Evolutionary conservation across 75 land plant genomes (phyloP).

Genomic region (Ceratopteris richardii): DNA sequence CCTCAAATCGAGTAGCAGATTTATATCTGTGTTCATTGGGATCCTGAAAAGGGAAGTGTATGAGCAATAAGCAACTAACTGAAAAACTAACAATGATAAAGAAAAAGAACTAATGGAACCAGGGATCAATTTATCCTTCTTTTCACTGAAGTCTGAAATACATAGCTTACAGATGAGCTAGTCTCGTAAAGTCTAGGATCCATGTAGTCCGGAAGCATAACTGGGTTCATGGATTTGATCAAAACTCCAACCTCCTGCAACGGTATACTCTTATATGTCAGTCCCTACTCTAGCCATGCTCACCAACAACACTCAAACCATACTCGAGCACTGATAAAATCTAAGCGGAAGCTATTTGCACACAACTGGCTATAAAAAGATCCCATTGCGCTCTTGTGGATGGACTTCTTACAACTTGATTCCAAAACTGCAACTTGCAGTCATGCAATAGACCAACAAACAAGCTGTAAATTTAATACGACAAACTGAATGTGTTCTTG

Average conservation of each 20-base stretch:
- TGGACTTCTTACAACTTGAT: too few relatives aligned
- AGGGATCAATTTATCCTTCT: background rate
- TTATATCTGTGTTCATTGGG: background rate
- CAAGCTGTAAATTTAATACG: too few relatives aligned
- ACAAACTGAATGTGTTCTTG: too few relatives aligned
- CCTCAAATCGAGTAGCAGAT: background rate
- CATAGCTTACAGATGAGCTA: background rate
- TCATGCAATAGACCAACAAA: too few relatives aligned
- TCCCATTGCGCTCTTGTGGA: too few relatives aligned
- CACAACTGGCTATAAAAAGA: too few relatives aligned
- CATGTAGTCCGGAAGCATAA: conserved; percentile 24
- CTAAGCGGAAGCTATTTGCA: too few relatives aligned
- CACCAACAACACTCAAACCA: too few relatives aligned
- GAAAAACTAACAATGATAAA: background rate
- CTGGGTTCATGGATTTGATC: conserved; percentile 26
- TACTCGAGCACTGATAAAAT: too few relatives aligned
- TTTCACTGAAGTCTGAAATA: background rate
- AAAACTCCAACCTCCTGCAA: conserved; percentile 22
- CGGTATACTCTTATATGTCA: too few relatives aligned
- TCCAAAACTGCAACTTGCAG: too few relatives aligned
- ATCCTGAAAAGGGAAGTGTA: background rate
- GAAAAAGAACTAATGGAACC: background rate
- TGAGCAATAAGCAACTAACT: background rate
- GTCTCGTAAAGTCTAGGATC: background rate
- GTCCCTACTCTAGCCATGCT: too few relatives aligned